A percentile compares a stretch with the other conserved stretches of the same genome.
Conservation (phyloP, 345 rosid species). For the Hypericum androsaemum region DNA sequence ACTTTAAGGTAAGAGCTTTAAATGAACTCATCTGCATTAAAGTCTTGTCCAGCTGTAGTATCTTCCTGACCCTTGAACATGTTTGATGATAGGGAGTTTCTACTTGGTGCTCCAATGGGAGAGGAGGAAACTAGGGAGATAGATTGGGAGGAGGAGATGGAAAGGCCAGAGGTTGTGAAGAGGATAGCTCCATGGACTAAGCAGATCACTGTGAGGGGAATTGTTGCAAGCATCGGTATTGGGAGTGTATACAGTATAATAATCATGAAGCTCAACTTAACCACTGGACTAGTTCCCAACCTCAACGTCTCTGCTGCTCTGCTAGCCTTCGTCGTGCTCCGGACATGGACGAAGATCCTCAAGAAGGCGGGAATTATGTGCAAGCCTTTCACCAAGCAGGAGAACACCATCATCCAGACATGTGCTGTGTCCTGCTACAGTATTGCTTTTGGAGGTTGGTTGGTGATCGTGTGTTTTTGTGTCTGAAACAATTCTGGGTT, state of each 20-base stretch:
- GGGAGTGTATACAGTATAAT: conserved; percentile 82
- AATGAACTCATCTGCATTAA: no score
- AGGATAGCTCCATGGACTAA: conserved; percentile 68
- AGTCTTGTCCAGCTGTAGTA: no score
- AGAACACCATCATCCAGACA: conserved; percentile 83
- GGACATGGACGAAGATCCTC: conserved; percentile 71
- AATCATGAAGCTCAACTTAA: conserved; percentile 77
- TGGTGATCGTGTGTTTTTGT: background rate
- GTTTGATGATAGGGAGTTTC: no score
- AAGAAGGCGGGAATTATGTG: conserved; percentile 59
- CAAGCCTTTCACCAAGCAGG: conserved; percentile 79
- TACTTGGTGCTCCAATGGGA: no score
- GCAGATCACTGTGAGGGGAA: conserved; percentile 71
- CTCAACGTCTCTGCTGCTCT: conserved; percentile 97
- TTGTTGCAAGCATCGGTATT: conserved; percentile 55
- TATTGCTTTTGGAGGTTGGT: conserved; percentile 73
- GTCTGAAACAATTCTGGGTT: conserved; percentile 2
- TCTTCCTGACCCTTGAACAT: no score
- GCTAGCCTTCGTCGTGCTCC: conserved; percentile 58
- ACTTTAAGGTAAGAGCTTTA: no score
- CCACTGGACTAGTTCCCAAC: conserved; percentile 90
- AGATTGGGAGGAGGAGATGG: conserved; percentile 13
- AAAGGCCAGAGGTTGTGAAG: conserved; percentile 31
- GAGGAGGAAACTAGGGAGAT: no score
- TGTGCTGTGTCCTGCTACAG: conserved; percentile 94